phyloP scores from a whole-genome alignment of 306 rosid genomes.

The Sophora flavescens region DNA sequence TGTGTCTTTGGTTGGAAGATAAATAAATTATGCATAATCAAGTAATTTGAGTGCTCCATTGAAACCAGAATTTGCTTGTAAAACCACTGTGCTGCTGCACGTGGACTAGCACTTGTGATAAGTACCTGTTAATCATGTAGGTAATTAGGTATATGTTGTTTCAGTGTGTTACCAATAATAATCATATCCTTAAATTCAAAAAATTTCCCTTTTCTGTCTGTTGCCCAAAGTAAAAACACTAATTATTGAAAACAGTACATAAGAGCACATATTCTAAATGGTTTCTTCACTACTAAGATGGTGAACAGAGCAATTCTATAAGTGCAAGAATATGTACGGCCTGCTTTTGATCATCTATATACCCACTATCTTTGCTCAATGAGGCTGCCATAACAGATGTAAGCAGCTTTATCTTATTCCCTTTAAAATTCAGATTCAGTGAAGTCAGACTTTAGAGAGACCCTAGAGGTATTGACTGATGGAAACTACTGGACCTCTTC shows the following conservation, averaged over 20 bases:
- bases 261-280: slow-evolving; percentile 56
- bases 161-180: slow-evolving; percentile 21
- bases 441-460: slow-evolving; percentile 38
- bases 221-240: slow-evolving; percentile 14
- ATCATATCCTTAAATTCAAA: slow-evolving; percentile 27
- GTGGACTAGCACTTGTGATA: slow-evolving; percentile 41
- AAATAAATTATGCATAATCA: slow-evolving; percentile 59
- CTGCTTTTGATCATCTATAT: slow-evolving; percentile 49
- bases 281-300: slow-evolving; percentile 52
- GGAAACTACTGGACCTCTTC: slow-evolving; percentile 7
- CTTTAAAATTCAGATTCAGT: slow-evolving; percentile 46
- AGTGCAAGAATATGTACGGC: slow-evolving; percentile 47
- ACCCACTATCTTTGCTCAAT: slow-evolving; percentile 58
- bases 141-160: slow-evolving; percentile 30
- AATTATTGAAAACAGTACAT: slow-evolving; percentile 37
- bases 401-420: slow-evolving; percentile 42
- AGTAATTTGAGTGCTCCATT: slow-evolving; percentile 55
- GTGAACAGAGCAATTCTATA: slow-evolving; percentile 45
- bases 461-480: slow-evolving; percentile 30
- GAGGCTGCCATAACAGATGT: slow-evolving; percentile 26
- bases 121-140: slow-evolving; percentile 24
- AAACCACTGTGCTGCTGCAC: slow-evolving; percentile 26
- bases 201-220: slow-evolving; percentile 14
- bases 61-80: slow-evolving; percentile 38
- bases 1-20: slow-evolving; percentile 69